Base-by-base conservation (phyloP, 352 stramenopile species). In the Plasmopara halstedii region DNA sequence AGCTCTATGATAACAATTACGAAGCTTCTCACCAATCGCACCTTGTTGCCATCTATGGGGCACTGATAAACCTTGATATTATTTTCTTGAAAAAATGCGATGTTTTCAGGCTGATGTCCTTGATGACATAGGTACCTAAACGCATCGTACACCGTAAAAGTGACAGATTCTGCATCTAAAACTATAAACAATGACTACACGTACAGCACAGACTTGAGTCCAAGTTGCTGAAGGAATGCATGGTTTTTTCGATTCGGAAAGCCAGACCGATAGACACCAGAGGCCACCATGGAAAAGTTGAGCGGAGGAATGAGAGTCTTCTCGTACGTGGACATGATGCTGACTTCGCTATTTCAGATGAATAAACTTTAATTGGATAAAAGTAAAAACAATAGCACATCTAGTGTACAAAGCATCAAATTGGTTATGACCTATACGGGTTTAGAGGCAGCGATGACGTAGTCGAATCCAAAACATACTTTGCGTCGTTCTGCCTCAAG, bases 261-360 rank as follows among this genome's bases (percentile, higher is more conserved):
- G 3, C 81, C 80, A 0, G 78, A 92, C 48, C 84, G 76, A 62
- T 95, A 95, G 37, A 95, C 80, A 39, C 82, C 84, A 21, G 74
- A 83, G 35, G 82, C 75, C 42, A 95, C 82, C 77, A 93, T 91
- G 36, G 80, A 89, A 58, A 94, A 95, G 58, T 95, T 95, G 45
- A 93, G 73, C 54, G 84, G 84, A 49, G 83, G 78, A 51, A 93
- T 93, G 46, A 91, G 65, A 48, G 75, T 90, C 67, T 88, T 90
- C 60, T 91, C 82, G 58, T 94, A 91, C 44, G 73, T 74, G 36
- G 76, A 86, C 80, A 91, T n/a, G n/a, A n/a, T n/a, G n/a, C n/a
- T n/a, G n/a, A n/a, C n/a, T n/a, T 88, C 19, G 23, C 4, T 36
- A n/a, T n/a, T n/a, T n/a, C n/a, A n/a, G n/a, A n/a, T n/a, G n/a